These are phyloP conservation scores for Phyllosticta citribraziliensis DNA, from an alignment of 2,329 filamentous ascomycete species.

Conservation along the genomic window DNA sequence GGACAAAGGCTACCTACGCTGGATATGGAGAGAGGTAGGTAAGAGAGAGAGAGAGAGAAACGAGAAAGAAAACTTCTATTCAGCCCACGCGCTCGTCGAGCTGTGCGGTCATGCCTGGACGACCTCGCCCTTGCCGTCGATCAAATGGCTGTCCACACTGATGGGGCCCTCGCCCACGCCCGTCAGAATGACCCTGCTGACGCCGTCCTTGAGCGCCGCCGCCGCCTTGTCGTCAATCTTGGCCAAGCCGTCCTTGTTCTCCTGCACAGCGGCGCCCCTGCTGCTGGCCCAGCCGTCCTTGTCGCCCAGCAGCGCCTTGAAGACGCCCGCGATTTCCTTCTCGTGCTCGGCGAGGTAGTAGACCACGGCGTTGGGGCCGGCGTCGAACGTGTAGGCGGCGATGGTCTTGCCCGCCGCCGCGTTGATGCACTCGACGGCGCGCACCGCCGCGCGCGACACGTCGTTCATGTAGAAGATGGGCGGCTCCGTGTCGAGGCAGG, in stretches of 20 bases:
- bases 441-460: slow-evolving; percentile 74
- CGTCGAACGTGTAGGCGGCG: slow-evolving; percentile 94
- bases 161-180: slow-evolving; percentile 82
- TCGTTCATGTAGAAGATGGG: slow-evolving; percentile 99
- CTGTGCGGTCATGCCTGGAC: slow-evolving; percentile 5
- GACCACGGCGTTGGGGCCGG: slow-evolving; percentile 90
- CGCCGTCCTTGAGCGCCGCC: slow-evolving; percentile 57
- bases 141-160: slow-evolving; percentile 67
- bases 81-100: background rate
- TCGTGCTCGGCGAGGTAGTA: slow-evolving; percentile 84
- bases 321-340: slow-evolving; percentile 62
- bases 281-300: slow-evolving; percentile 62
- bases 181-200: slow-evolving; percentile 84
- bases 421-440: slow-evolving; percentile 85
- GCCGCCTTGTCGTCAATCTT: slow-evolving; percentile 42
- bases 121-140: slow-evolving; percentile 48
- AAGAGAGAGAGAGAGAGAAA: no score
- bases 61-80: no score
- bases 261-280: slow-evolving; percentile 44
- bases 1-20: no score
- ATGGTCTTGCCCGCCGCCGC: slow-evolving; percentile 64
- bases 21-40: no score
- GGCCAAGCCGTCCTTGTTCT: slow-evolving; percentile 47
- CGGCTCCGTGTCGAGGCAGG: slow-evolving; percentile 87
- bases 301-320: slow-evolving; percentile 56